Percentiles rank a stretch among this genome's conserved stretches.
Evolutionary conservation across 306 rosid genomes (phyloP).

Genomic region (Trifolium pratense): DNA sequence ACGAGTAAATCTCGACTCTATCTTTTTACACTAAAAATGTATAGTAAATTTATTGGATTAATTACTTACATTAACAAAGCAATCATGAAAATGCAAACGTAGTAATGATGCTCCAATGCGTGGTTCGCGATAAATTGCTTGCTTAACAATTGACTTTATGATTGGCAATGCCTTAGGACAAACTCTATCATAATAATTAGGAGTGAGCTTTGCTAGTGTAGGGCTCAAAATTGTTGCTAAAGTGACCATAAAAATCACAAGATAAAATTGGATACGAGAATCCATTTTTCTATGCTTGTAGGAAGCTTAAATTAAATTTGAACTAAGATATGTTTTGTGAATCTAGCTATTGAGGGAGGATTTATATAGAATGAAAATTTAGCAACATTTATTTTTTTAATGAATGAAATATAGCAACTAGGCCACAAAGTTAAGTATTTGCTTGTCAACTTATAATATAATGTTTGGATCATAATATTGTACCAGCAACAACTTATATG

Average conservation of each 20-base stretch:
- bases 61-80: constrained; percentile 50
- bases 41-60: not conserved
- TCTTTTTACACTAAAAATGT: not conserved
- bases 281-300: constrained; percentile 33
- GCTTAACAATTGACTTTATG: constrained; percentile 4
- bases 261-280: constrained; percentile 24
- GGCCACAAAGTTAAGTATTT: not conserved
- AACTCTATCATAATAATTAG: constrained; percentile 35
- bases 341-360: not conserved
- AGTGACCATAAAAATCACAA: constrained; percentile 24
- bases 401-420: not conserved
- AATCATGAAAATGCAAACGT: constrained; percentile 50
- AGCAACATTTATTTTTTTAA: not conserved
- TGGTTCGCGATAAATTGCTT: constrained; percentile 26
- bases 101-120: constrained; percentile 42
- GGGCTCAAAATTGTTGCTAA: constrained; percentile 31
- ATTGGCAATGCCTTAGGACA: constrained; percentile 44
- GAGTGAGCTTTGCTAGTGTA: constrained; percentile 4
- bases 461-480: not conserved
- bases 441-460: constrained; percentile 12
- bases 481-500: not conserved
- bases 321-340: constrained; percentile 18
- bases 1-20: too few species aligned
- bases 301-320: not conserved
- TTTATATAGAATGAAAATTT: not conserved